Percentiles rank a stretch among this genome's conserved stretches.
These are phyloP conservation scores for Rhodotorula paludigena DNA, from an alignment of 768 basidiomycete species.

Conservation along the genomic window DNA sequence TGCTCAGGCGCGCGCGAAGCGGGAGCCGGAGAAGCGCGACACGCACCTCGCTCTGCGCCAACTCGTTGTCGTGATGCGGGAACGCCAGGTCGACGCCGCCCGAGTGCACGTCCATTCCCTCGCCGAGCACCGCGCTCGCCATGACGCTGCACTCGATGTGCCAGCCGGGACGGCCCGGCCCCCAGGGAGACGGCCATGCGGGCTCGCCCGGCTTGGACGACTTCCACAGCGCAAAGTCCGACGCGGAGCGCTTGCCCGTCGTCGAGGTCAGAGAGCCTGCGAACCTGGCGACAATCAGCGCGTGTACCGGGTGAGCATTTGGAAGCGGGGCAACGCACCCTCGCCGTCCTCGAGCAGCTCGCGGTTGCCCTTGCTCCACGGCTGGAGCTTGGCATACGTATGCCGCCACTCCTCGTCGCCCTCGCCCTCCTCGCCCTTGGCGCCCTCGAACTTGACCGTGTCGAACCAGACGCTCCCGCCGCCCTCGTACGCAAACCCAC, in stretches of 20 bases:
- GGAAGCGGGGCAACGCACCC: conserved; percentile 53
- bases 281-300: background rate
- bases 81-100: conserved; percentile 97
- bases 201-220: conserved; percentile 93
- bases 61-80: conserved; percentile 98
- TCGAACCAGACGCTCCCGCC: conserved; percentile 52
- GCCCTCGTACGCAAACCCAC: conserved; percentile 70
- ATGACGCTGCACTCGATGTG: conserved; percentile 99
- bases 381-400: conserved; percentile 87
- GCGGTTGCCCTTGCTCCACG: conserved; percentile 90
- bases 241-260: conserved; percentile 65
- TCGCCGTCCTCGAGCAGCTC: conserved; percentile 87
- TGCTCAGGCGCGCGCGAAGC: no score
- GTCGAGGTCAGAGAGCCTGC: conserved; percentile 59
- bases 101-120: conserved; percentile 94
- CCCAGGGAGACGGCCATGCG: conserved; percentile 95
- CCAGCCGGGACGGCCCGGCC: conserved; percentile 92
- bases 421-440: conserved; percentile 48
- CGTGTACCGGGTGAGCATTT: background rate
- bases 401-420: conserved; percentile 54
- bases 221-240: conserved; percentile 99
- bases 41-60: conserved; percentile 85
- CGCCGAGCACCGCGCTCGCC: conserved; percentile 84
- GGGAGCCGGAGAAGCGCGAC: no score
- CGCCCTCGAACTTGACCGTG: conserved; percentile 50